Evolutionary conservation across 352 stramenopile species (phyloP).

Genomic region (Pythium periplocum): DNA sequence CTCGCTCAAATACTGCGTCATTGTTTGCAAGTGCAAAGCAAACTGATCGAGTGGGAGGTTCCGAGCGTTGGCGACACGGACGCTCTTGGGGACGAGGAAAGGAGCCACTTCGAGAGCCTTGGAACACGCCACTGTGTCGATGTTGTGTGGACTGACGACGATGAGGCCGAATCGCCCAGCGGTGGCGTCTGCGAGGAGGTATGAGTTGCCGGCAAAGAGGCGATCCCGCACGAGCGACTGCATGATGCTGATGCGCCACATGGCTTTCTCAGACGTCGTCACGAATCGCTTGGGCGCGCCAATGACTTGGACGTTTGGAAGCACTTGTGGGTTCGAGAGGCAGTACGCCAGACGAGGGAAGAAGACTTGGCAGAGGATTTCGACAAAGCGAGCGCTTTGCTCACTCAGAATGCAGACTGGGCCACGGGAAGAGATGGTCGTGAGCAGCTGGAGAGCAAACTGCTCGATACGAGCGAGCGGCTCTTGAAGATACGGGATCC

Average conservation of each 20-base stretch:
- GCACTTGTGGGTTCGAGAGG: slow-evolving; percentile 34
- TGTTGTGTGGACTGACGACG: slow-evolving; percentile 51
- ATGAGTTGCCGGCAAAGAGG: slow-evolving; percentile 38
- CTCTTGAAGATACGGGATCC: slow-evolving; percentile 37
- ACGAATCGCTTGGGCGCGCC: slow-evolving; percentile 50
- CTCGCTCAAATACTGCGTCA: slow-evolving; percentile 49
- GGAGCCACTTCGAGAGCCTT: slow-evolving; percentile 51
- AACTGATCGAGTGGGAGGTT: slow-evolving; percentile 53
- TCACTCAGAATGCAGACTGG: slow-evolving; percentile 68
- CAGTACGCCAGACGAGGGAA: slow-evolving; percentile 63
- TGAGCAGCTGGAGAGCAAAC: slow-evolving; percentile 46
- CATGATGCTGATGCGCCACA: slow-evolving; percentile 45
- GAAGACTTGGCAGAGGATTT: slow-evolving; percentile 52
- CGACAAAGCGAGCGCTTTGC: slow-evolving; percentile 53
- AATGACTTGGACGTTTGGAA: slow-evolving; percentile 58
- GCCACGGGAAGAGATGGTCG: slow-evolving; percentile 32
- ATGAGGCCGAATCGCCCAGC: slow-evolving; percentile 52
- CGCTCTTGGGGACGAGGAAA: slow-evolving; percentile 54
- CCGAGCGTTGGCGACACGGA: slow-evolving; percentile 42
- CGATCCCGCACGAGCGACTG: slow-evolving; percentile 54
- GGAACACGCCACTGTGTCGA: slow-evolving; percentile 43
- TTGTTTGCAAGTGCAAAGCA: slow-evolving; percentile 39
- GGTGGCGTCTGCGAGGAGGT: slow-evolving; percentile 31
- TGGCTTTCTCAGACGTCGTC: slow-evolving; percentile 39
- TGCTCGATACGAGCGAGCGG: slow-evolving; percentile 58